phyloP scores from a whole-genome alignment of 345 rosid species.

The Eucalyptus cladocalyx region DNA sequence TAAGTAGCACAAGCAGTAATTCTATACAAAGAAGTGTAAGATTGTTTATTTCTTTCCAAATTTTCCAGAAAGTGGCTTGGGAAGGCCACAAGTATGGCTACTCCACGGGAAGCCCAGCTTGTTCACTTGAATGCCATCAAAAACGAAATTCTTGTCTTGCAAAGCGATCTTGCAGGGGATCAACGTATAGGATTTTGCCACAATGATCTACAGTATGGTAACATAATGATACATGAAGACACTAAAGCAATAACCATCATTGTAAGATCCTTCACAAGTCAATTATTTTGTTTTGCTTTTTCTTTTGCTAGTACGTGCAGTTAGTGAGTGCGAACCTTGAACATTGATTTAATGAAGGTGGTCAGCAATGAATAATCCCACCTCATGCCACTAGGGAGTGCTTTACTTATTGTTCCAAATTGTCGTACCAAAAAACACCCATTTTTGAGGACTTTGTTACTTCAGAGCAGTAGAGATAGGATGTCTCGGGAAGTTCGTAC shows the following conservation, averaged over 20 bases:
- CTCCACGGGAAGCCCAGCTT: slow-evolving; percentile 48
- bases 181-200: slow-evolving; percentile 72
- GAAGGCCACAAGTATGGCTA: slow-evolving; percentile 43
- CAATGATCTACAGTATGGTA: slow-evolving; percentile 94
- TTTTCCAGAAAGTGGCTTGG: slow-evolving; percentile 58
- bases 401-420: background rate
- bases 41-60: background rate
- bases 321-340: background rate
- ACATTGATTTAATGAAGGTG: background rate
- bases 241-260: slow-evolving; percentile 77
- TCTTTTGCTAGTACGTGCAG: background rate
- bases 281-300: background rate
- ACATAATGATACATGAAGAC: slow-evolving; percentile 90
- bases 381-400: background rate
- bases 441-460: background rate
- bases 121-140: slow-evolving; percentile 52
- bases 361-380: background rate
- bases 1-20: background rate
- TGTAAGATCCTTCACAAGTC: slow-evolving; percentile 31
- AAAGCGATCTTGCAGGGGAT: slow-evolving; percentile 29
- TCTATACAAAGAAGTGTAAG: background rate
- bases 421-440: background rate
- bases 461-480: background rate
- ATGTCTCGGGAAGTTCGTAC: background rate
- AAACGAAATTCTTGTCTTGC: slow-evolving; percentile 46